These are phyloP conservation scores for Eucalyptus tenuipes DNA, from an alignment of 345 rosid genomes.

Conservation along the genomic window DNA sequence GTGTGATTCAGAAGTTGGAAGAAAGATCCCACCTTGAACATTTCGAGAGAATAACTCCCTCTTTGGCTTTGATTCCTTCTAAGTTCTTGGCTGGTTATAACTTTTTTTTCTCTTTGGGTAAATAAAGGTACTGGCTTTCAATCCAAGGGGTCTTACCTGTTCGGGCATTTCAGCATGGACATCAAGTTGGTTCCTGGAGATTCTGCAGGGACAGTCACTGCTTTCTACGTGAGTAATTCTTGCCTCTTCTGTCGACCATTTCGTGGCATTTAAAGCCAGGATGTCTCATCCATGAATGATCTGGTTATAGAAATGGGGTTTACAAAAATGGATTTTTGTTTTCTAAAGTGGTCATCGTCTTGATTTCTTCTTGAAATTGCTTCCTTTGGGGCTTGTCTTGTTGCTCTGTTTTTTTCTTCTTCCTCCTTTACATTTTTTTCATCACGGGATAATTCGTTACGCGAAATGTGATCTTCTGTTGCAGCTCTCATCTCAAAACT, in stretches of 20 bases:
- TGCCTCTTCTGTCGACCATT: background rate
- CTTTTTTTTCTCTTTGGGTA: background rate
- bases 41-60: background rate
- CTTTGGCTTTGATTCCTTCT: background rate
- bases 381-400: background rate
- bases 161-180: conserved; percentile 82
- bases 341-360: background rate
- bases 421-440: background rate
- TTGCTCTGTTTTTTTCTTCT: background rate
- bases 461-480: background rate
- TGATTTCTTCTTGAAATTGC: background rate
- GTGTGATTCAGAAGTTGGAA: background rate
- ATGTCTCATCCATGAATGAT: background rate
- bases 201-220: conserved; percentile 84
- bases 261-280: background rate
- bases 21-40: background rate
- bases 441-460: background rate
- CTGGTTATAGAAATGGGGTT: background rate
- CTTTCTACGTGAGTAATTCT: conserved; percentile 49
- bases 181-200: conserved; percentile 73
- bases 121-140: conserved; percentile 75
- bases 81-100: too few species aligned
- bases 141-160: conserved; percentile 71
- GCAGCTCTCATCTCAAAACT: conserved; percentile 75
- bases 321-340: background rate